Evolutionary conservation across 139 green algal species (phyloP).

Genomic region (Nannochloris sp.): DNA sequence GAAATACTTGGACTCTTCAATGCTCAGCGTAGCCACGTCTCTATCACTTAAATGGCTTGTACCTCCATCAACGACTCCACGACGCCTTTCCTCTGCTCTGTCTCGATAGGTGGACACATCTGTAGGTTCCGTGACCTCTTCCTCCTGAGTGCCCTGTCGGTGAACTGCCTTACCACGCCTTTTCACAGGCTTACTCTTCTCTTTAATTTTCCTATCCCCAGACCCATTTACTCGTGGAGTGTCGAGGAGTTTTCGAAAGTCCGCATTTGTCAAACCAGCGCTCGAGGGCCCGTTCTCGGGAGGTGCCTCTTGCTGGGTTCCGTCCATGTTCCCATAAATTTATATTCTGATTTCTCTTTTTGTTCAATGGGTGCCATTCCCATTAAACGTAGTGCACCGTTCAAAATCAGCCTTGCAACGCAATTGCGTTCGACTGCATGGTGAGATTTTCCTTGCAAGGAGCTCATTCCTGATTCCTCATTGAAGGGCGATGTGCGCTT

Average conservation of each 20-base stretch:
- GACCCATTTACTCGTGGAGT: constrained; percentile 7
- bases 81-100: constrained; percentile 51
- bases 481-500: too few relatives aligned
- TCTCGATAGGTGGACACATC: constrained; percentile 33
- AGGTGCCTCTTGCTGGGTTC: too few relatives aligned
- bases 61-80: constrained; percentile 52
- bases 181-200: neutral
- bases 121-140: neutral
- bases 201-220: constrained; percentile 1
- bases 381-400: too few relatives aligned
- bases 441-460: too few relatives aligned
- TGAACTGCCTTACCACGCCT: neutral
- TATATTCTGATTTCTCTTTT: too few relatives aligned
- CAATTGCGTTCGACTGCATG: too few relatives aligned
- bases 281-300: too few relatives aligned
- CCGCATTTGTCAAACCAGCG: constrained; percentile 13
- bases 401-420: too few relatives aligned
- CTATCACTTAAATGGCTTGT: constrained; percentile 17
- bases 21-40: constrained; percentile 24
- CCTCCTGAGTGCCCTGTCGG: neutral
- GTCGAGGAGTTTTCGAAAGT: constrained; percentile 22
- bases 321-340: too few relatives aligned
- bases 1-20: constrained; percentile 81
- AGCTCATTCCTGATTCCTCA: too few relatives aligned
- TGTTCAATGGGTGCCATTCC: too few relatives aligned